Evolutionary conservation across 495 filamentous ascomycete species (phyloP).

Genomic region (Aspergillus homomorphus): DNA sequence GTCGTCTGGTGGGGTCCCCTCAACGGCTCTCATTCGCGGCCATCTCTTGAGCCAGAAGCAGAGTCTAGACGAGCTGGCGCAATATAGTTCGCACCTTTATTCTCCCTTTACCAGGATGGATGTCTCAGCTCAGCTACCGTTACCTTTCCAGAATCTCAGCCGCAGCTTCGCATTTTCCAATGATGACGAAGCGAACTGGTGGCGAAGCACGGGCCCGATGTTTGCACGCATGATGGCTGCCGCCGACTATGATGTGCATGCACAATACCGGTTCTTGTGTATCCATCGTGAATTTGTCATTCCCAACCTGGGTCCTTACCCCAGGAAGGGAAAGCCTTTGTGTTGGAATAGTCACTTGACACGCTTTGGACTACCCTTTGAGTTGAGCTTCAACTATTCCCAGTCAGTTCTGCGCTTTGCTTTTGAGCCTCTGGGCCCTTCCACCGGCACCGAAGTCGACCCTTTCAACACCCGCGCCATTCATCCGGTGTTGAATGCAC

Average conservation of each 20-base stretch:
- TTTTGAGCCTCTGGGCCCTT: slow-evolving; percentile 10
- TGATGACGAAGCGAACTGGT: slow-evolving; percentile 1
- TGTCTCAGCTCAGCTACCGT: not conserved
- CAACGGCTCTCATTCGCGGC: no score
- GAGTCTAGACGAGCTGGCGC: no score
- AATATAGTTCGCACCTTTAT: no score
- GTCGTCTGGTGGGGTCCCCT: no score
- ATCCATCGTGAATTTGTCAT: not conserved
- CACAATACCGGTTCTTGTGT: not conserved
- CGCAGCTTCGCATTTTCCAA: not conserved
- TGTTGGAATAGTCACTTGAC: not conserved
- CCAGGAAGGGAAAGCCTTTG: not conserved
- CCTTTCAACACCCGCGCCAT: not conserved
- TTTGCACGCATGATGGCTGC: not conserved
- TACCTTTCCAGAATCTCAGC: not conserved
- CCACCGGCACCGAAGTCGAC: slow-evolving; percentile 16
- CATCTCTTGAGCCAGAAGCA: no score
- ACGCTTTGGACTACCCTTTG: not conserved
- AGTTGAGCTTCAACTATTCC: slow-evolving; percentile 5
- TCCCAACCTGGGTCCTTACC: not conserved
- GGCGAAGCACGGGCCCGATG: slow-evolving; percentile 1
- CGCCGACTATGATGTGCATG: slow-evolving; percentile 1
- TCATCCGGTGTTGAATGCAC: not conserved
- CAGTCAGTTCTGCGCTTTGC: not conserved
- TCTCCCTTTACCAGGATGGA: not conserved